Evolutionary conservation across 169 alveolate species (phyloP), one percentile per base, ranked within the genome.

Genomic region (Eimeria sp.): DNA sequence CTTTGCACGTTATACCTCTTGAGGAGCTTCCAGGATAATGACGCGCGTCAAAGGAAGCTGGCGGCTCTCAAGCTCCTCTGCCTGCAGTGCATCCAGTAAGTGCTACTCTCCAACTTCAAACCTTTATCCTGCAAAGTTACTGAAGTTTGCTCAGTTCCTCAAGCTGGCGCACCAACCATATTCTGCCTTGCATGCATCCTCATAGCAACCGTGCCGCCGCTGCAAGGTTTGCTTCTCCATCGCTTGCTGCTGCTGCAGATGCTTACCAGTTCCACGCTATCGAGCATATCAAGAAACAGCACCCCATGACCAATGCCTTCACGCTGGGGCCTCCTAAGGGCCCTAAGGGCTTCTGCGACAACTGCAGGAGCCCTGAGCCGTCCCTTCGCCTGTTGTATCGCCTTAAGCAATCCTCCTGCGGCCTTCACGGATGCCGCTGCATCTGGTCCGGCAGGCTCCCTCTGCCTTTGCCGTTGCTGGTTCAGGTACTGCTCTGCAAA

Each of bases 11-110:
- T 65, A 20, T 27, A 86, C 93, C 80, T 34, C 93, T 43, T 61
- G 67, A 40, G 93, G 82, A 61, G 93, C 93, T 25, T 86, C 93
- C 40, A 86, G 63, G 51, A 86, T 86, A 43, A 86, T 86, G 80
- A 86, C 80, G 80, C 93, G 93, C 61, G 61, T 86, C 82, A 86
- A 65, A 63, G 80, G 80, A 22, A 86, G 80, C 93, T 63, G 51
- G 43, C 80, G 70, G 34, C 80, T 86, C 82, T 58, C 93, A 16
- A 86, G 93, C 93, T 86, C 80, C 80, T 86, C 82, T 5, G 93
- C 80, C 93, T 63, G 80, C 54, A 61, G 40, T 58, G 20, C 30
- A 18, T 5, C 13, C 54, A 49, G 11, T n/a, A 22, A 82, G 63
- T 51, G 4, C 90, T 11, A 51, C 11, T 43, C 3, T 25, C 27